These are phyloP conservation scores for Nyssa sinensis DNA, from an alignment of 148 eudicot genomes.

Conservation along the genomic window DNA sequence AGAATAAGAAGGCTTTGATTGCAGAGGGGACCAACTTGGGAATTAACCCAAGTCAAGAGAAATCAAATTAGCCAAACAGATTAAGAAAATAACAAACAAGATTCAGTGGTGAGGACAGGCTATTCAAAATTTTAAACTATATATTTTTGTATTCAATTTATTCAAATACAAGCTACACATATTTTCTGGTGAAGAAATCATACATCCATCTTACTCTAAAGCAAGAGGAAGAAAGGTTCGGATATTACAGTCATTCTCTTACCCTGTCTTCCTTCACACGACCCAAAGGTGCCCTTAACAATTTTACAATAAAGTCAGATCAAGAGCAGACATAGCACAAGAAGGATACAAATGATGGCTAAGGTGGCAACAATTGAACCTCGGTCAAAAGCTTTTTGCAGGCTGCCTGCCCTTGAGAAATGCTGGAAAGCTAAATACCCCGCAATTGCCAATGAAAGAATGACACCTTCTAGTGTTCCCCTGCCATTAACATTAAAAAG, in stretches of 20 bases:
- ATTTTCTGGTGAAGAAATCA: constrained; percentile 13
- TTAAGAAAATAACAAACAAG: no score
- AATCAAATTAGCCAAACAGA: no score
- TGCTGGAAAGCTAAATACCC: constrained; percentile 84
- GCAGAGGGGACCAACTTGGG: not conserved
- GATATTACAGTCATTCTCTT: not conserved
- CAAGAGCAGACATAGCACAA: constrained; percentile 59
- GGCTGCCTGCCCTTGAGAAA: constrained; percentile 67
- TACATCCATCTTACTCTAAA: not conserved
- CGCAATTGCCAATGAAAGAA: constrained; percentile 62
- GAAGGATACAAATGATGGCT: constrained; percentile 50
- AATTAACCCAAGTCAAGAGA: not conserved
- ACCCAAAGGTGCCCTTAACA: constrained; percentile 7
- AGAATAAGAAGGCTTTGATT: constrained; percentile 3
- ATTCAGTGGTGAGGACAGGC: no score
- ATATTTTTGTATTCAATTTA: not conserved
- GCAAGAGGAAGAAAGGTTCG: not conserved
- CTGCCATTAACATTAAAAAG: no score
- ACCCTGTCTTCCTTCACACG: constrained; percentile 6
- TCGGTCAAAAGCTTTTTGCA: constrained; percentile 68
- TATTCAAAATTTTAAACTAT: no score
- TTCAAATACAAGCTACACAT: no score
- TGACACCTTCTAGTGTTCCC: constrained; percentile 65
- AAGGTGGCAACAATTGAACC: constrained; percentile 73
- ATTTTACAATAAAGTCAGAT: constrained; percentile 30